A percentile compares a stretch with the other conserved stretches of the same genome.
Conservation (phyloP, 495 filamentous ascomycete species). For the Bacidia gigantensis region DNA sequence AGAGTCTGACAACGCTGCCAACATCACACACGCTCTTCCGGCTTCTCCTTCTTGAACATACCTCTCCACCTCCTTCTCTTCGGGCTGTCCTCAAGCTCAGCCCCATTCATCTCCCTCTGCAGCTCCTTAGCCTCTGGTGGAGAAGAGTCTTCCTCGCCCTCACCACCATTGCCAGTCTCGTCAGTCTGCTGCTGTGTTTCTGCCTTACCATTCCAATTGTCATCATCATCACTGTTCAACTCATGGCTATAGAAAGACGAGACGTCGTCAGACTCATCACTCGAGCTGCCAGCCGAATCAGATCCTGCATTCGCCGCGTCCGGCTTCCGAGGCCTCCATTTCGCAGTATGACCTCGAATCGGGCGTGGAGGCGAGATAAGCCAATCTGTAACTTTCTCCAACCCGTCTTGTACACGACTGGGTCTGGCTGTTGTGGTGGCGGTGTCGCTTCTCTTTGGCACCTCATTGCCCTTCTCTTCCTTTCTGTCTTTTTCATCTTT, state of each 20-base stretch:
- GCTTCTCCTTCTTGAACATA: too few relatives aligned
- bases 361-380: neutral
- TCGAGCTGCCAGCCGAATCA: neutral
- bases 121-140: too few relatives aligned
- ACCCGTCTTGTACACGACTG: neutral
- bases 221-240: slow-evolving; percentile 4
- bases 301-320: neutral
- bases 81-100: too few relatives aligned
- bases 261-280: neutral
- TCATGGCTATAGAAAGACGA: neutral
- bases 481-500: neutral
- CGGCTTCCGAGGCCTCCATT: neutral
- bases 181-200: too few relatives aligned
- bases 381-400: neutral
- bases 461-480: neutral
- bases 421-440: neutral
- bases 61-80: too few relatives aligned
- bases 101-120: too few relatives aligned
- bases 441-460: neutral
- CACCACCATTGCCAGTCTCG: too few relatives aligned
- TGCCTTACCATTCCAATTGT: slow-evolving; percentile 14
- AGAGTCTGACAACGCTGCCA: too few relatives aligned
- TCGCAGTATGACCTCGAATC: neutral
- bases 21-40: too few relatives aligned
- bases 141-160: too few relatives aligned